These are phyloP conservation scores for Aspergillus cavernicola DNA, from an alignment of 495 filamentous ascomycete genomes.

Conservation along the genomic window DNA sequence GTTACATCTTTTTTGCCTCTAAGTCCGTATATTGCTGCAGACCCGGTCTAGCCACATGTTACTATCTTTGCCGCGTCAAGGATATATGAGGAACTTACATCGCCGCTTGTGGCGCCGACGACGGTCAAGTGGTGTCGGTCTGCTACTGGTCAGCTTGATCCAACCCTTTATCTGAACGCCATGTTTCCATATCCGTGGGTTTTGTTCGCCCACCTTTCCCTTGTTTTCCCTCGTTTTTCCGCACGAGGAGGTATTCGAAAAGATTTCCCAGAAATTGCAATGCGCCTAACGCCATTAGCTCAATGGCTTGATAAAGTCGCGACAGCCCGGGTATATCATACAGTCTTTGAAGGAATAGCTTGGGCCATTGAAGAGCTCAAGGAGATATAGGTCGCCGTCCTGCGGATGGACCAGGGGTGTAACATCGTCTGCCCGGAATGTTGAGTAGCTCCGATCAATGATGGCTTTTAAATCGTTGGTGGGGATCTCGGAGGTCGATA, in stretches of 20 bases:
- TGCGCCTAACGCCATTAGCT: conserved; percentile 49
- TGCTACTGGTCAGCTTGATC: neutral
- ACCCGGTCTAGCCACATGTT: conserved; percentile 60
- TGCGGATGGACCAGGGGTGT: conserved; percentile 70
- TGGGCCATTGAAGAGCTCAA: conserved; percentile 97
- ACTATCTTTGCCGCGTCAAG: neutral
- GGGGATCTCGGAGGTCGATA: conserved; percentile 79
- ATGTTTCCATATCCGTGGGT: neutral
- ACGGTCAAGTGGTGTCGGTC: conserved; percentile 85
- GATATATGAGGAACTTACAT: conserved; percentile 27
- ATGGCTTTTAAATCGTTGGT: conserved; percentile 73
- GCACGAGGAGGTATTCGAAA: conserved; percentile 90
- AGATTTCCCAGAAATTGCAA: conserved; percentile 90
- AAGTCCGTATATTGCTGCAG: conserved; percentile 94
- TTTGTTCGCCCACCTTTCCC: conserved; percentile 26
- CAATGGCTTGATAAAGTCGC: neutral
- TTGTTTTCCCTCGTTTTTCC: conserved; percentile 73
- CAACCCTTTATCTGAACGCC: neutral
- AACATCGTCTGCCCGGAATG: conserved; percentile 72
- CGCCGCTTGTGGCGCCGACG: conserved; percentile 87
- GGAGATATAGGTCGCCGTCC: conserved; percentile 66
- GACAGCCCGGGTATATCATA: neutral
- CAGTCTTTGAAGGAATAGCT: conserved; percentile 90
- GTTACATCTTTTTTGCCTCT: conserved; percentile 95
- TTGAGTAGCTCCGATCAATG: conserved; percentile 74